Conservation (phyloP, 345 rosid species). For the Gossypium mustelinum region DNA sequence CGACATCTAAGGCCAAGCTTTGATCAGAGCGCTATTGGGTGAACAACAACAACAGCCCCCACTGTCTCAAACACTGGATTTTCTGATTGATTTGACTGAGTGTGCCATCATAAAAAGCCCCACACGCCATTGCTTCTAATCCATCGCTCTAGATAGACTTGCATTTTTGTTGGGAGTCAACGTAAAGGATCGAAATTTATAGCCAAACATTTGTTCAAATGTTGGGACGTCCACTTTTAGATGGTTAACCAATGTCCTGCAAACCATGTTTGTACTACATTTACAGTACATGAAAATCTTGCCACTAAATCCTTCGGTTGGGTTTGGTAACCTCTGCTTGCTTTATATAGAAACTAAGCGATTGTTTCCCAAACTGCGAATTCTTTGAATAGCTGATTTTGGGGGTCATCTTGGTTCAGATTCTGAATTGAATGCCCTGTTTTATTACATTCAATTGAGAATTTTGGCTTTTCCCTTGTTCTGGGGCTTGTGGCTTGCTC, state of each 20-base stretch:
- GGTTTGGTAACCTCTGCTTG: slow-evolving; percentile 5
- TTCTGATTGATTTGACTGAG: not conserved
- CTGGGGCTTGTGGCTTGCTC: not conserved
- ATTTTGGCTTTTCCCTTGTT: not conserved
- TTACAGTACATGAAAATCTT: slow-evolving; percentile 27
- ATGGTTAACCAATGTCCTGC: slow-evolving; percentile 27
- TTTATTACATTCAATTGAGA: slow-evolving; percentile 3
- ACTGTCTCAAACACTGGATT: not conserved
- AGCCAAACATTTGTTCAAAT: slow-evolving; percentile 15
- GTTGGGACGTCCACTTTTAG: not conserved
- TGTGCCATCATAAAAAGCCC: not conserved
- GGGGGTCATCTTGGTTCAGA: not conserved
- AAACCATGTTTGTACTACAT: slow-evolving; percentile 26
- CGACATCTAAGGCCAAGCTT: not conserved
- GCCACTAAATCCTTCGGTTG: not conserved
- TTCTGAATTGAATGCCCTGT: not conserved
- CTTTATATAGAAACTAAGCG: not conserved
- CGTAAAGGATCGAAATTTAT: slow-evolving; percentile 7
- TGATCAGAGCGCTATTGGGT: not conserved
- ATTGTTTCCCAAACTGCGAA: not conserved
- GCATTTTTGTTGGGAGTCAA: slow-evolving; percentile 5
- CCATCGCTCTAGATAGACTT: not conserved
- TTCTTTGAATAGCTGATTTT: not conserved
- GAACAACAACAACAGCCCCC: too few species aligned
- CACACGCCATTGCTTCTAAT: not conserved